Base-by-base conservation (phyloP, 352 stramenopile genomes). In the Blastocystis sp. region DNA sequence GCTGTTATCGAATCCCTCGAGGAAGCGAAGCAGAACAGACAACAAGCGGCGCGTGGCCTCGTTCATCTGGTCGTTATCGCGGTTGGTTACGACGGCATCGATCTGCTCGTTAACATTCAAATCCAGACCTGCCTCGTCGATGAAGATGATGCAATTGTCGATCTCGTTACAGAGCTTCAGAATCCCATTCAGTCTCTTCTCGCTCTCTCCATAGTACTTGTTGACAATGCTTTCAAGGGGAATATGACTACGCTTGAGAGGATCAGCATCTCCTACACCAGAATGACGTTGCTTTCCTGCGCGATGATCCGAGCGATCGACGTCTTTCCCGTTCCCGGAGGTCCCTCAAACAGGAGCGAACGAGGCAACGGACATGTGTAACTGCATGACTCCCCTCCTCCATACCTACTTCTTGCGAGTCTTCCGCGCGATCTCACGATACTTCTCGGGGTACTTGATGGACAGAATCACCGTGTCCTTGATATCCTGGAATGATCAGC, bases 121-220 rank as follows among this genome's bases (percentile, higher is more conserved):
- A 0, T 11, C 24, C 14, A 27, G 0, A 0, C 14, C 14, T n/a
- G 63, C 69, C 46, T 97, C 93, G 79, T 97, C 93, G 87, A 97
- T 95, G 73, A 97, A 97, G 86, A 97, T 94, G 87, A 97, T 95
- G 9, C 91, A 92, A 29, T 86, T 86, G 56, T 94, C 91, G 29
- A 97, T 88, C 87, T 96, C 93, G 77, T 96, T 92, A 84, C 92
- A 96, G 0, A 92, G 91, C 59, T 97, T 93, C 87, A 97, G 95
- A 57, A 97, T 96, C n/a, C 87, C 88, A 59, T 91, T 93, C 89
- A 97, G 93, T 65, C 94, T 94, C 88, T 96, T 96, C 87, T 97
- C 93, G 89, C 92, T 96, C 78, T 97, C 93, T 24, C 93, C 93
- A 69, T 96, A 97, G 91, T 92, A 97, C 87, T 97, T 97, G 36